phyloP scores from a whole-genome alignment of 148 eudicot species.

The Silene latifolia region DNA sequence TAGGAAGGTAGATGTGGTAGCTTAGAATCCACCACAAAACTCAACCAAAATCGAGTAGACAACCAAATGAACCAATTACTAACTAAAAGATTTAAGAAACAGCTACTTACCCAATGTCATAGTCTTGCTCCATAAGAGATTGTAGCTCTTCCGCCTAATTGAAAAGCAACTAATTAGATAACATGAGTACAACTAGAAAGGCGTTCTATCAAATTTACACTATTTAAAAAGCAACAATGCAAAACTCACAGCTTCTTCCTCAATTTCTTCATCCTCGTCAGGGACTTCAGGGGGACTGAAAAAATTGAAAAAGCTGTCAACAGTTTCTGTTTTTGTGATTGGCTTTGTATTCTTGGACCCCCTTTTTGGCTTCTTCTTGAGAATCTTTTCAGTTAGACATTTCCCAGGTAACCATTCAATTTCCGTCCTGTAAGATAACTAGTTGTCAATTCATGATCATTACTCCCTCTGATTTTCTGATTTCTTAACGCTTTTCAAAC shows the following conservation, averaged over 20 bases:
- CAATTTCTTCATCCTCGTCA: constrained; percentile 71
- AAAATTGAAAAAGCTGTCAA: constrained; percentile 87
- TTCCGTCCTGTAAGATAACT: constrained; percentile 51
- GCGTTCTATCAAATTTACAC: neutral
- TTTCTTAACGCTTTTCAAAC: neutral
- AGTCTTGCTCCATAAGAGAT: constrained; percentile 81
- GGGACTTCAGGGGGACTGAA: constrained; percentile 92
- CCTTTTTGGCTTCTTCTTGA: constrained; percentile 81
- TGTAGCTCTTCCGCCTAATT: constrained; percentile 83
- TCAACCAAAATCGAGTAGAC: neutral
- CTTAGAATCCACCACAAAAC: neutral
- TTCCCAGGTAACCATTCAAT: constrained; percentile 92
- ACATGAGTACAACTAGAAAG: constrained; percentile 2
- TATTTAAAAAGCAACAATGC: neutral
- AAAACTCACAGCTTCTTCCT: constrained; percentile 64
- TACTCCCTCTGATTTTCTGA: too few species aligned
- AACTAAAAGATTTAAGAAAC: neutral
- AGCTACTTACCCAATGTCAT: constrained; percentile 77
- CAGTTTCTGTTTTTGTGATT: constrained; percentile 62
- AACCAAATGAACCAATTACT: too few species aligned
- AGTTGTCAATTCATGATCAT: neutral
- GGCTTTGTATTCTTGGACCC: constrained; percentile 78
- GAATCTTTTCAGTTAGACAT: constrained; percentile 76
- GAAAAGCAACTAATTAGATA: neutral
- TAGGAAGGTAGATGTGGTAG: neutral